These are phyloP conservation scores for Naganishia vaughanmartiniae DNA, from an alignment of 768 basidiomycete species.

Conservation along the genomic window DNA sequence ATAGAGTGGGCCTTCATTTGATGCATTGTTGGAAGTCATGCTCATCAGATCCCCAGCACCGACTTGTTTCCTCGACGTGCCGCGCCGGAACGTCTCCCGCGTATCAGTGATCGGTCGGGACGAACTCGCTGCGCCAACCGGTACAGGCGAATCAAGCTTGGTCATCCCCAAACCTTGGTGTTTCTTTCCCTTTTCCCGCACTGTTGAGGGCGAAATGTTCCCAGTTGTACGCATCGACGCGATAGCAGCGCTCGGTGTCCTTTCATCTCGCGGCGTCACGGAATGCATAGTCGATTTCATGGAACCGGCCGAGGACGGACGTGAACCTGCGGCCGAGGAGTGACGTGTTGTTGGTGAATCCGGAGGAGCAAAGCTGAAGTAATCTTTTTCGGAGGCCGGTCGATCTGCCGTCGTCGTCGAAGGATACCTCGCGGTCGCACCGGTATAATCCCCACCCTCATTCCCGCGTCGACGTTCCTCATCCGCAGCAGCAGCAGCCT, in stretches of 20 bases:
- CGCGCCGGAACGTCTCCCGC: slow-evolving; percentile 24
- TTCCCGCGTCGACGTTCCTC: not conserved
- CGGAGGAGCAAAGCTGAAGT: slow-evolving; percentile 51
- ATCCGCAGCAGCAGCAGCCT: slow-evolving; percentile 4
- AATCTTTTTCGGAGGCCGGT: slow-evolving; percentile 40
- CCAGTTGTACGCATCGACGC: not conserved
- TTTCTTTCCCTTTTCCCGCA: slow-evolving; percentile 15
- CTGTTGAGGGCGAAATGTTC: not conserved
- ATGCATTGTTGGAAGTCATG: slow-evolving; percentile 47
- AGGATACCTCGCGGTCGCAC: not conserved
- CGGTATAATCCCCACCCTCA: not conserved
- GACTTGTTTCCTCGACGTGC: slow-evolving; percentile 46
- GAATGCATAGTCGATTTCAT: slow-evolving; percentile 44
- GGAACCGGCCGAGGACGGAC: slow-evolving; percentile 36
- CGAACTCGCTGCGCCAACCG: not conserved
- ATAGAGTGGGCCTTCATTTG: slow-evolving; percentile 45
- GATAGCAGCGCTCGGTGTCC: slow-evolving; percentile 22
- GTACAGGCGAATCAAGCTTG: not conserved
- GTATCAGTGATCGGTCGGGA: not conserved
- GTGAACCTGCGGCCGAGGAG: slow-evolving; percentile 34
- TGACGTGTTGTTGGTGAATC: slow-evolving; percentile 10
- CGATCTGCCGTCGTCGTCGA: not conserved
- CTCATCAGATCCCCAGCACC: slow-evolving; percentile 54
- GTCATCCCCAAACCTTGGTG: slow-evolving; percentile 11
- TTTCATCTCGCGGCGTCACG: slow-evolving; percentile 37